These are phyloP conservation scores for Eucalyptus victrix DNA, from an alignment of 345 rosid genomes.

Conservation along the genomic window DNA sequence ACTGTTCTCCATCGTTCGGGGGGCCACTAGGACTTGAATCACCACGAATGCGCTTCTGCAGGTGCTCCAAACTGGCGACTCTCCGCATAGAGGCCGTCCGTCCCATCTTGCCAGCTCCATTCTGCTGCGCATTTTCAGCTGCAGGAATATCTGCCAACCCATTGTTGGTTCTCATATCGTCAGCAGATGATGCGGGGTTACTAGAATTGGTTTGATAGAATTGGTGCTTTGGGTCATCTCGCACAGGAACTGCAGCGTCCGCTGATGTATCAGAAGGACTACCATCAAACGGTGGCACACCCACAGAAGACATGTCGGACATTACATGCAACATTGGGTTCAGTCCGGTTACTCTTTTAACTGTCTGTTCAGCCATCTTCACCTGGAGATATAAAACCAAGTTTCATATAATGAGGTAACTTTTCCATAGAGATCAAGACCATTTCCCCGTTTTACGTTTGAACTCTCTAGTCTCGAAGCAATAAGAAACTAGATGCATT, in stretches of 20 bases:
- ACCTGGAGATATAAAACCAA: conserved; percentile 33
- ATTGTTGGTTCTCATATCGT: conserved; percentile 10
- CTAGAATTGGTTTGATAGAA: conserved; percentile 12
- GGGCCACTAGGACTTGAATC: conserved; percentile 8
- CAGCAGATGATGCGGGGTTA: conserved; percentile 8
- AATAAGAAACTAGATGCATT: background rate
- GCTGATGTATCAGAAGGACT: conserved; percentile 41
- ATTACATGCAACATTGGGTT: conserved; percentile 44
- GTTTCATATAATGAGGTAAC: background rate
- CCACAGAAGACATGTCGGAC: conserved; percentile 30
- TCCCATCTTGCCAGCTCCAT: conserved; percentile 38
- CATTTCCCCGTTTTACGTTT: background rate
- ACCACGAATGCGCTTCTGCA: conserved; percentile 76
- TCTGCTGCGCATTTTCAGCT: conserved; percentile 18
- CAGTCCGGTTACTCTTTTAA: conserved; percentile 69
- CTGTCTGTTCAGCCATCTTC: conserved; percentile 90
- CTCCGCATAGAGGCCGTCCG: conserved; percentile 61
- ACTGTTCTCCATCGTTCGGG: background rate
- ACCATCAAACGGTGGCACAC: conserved; percentile 27
- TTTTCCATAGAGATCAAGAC: background rate
- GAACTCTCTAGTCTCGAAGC: background rate
- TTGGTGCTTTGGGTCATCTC: conserved; percentile 24
- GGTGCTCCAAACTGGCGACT: conserved; percentile 87
- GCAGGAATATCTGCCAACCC: conserved; percentile 29
- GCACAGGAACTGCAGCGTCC: conserved; percentile 44